A percentile compares a stretch with the other conserved stretches of the same genome.
These are phyloP conservation scores for Daedaleopsis sinensis DNA, from an alignment of 768 basidiomycete species.

Conservation along the genomic window DNA sequence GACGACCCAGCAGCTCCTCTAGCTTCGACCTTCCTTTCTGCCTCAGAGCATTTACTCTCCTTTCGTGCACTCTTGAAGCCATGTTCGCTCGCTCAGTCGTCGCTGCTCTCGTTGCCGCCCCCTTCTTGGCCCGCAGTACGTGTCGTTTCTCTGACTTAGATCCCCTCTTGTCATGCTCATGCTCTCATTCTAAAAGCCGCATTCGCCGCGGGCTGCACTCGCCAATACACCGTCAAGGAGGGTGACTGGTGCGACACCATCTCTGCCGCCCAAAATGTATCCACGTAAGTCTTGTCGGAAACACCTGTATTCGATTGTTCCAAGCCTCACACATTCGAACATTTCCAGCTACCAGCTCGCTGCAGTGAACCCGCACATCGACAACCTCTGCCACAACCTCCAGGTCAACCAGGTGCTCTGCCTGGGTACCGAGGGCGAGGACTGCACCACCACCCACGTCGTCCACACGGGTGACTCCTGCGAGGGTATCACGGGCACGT, in stretches of 20 bases:
- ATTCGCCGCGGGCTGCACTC: conserved; percentile 47
- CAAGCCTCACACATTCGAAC: not conserved
- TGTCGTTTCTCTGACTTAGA: conserved; percentile 2
- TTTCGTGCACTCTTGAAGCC: conserved; percentile 27
- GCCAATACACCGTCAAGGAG: conserved; percentile 56
- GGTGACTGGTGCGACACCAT: conserved; percentile 73
- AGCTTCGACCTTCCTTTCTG: conserved; percentile 18
- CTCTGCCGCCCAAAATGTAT: conserved; percentile 60
- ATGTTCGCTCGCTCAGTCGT: conserved; percentile 44
- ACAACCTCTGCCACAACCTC: conserved; percentile 63
- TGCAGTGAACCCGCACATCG: conserved; percentile 57
- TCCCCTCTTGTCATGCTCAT: not conserved
- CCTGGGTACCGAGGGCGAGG: conserved; percentile 58
- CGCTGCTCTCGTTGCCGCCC: conserved; percentile 47
- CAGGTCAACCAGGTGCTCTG: conserved; percentile 53
- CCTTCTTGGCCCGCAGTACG: conserved; percentile 49
- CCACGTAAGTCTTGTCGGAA: conserved; percentile 61
- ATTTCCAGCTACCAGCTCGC: conserved; percentile 71
- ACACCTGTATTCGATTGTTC: not conserved
- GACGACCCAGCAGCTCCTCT: conserved; percentile 24
- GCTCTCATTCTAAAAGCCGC: conserved; percentile 7
- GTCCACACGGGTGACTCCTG: conserved; percentile 63
- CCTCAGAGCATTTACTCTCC: conserved; percentile 25
- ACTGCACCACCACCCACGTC: conserved; percentile 64
- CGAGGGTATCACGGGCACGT: conserved; percentile 42